These are phyloP conservation scores for Acorus gramineus DNA, from an alignment of 106 monocot species.

Conservation along the genomic window DNA sequence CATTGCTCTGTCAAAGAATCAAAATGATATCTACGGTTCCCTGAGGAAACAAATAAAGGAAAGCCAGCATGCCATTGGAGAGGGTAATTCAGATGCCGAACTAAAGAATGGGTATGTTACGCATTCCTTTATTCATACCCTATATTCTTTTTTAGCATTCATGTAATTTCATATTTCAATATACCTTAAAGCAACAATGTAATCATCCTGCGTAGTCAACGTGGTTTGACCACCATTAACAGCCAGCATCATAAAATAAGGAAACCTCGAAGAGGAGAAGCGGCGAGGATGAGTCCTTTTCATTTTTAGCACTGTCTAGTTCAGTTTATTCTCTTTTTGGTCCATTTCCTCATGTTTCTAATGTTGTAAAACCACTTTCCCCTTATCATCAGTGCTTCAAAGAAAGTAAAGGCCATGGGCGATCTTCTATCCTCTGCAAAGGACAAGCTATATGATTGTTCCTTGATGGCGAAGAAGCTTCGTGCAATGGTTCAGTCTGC, in stretches of 20 bases:
- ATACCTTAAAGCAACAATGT: too few relatives aligned
- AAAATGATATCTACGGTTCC: conserved; percentile 28
- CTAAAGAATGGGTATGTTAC: conserved; percentile 28
- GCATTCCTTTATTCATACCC: too few relatives aligned
- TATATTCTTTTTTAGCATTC: too few relatives aligned
- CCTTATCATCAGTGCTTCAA: conserved; percentile 22
- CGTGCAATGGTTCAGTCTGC: conserved; percentile 37
- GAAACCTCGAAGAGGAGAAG: too few relatives aligned
- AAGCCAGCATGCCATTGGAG: conserved; percentile 34
- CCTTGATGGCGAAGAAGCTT: conserved; percentile 27
- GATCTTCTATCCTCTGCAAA: conserved; percentile 35
- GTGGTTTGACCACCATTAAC: too few relatives aligned
- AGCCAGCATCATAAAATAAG: too few relatives aligned
- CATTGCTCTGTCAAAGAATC: conserved; percentile 39
- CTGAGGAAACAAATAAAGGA: conserved; percentile 43
- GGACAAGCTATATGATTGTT: conserved; percentile 23
- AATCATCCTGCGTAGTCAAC: too few relatives aligned
- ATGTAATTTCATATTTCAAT: too few relatives aligned
- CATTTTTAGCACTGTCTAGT: too few relatives aligned
- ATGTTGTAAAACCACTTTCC: neutral
- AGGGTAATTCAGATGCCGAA: conserved; percentile 45
- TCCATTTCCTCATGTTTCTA: too few relatives aligned
- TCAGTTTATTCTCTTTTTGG: too few relatives aligned
- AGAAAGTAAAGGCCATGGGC: conserved; percentile 48
- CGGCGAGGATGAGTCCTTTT: too few relatives aligned